These are phyloP conservation scores for Asterella californica DNA, from an alignment of 225 moss, liverwort and hornwort species.

Conservation along the genomic window DNA sequence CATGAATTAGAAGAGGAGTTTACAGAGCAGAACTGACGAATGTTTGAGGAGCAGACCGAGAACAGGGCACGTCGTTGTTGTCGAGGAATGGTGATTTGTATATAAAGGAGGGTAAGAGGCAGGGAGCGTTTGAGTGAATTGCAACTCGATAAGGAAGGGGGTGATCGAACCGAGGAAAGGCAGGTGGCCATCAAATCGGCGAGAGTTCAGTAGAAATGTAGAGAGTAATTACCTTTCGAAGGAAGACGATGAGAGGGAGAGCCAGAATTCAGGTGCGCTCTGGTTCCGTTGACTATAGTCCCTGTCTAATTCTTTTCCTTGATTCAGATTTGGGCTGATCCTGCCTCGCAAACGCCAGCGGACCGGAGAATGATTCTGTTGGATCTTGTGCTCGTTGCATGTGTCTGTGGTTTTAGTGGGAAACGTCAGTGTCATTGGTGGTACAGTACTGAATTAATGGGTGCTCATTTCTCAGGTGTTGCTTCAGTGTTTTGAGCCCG, in stretches of 20 bases:
- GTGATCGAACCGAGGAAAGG: background rate
- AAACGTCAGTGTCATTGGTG: background rate
- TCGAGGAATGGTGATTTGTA: background rate
- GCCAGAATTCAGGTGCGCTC: background rate
- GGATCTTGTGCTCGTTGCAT: background rate
- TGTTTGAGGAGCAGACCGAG: background rate
- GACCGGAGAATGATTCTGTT: no score
- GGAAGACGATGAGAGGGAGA: background rate
- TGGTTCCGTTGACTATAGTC: background rate
- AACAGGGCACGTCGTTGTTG: background rate
- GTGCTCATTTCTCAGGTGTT: background rate
- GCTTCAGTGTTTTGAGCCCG: background rate
- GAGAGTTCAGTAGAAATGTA: background rate
- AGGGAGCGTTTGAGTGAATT: background rate
- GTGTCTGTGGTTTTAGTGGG: background rate
- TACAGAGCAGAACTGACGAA: background rate
- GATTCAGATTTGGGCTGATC: background rate
- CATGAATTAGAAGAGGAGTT: background rate
- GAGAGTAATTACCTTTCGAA: background rate
- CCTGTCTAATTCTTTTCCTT: no score
- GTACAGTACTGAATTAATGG: background rate
- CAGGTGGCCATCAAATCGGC: background rate
- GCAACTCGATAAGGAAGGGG: background rate
- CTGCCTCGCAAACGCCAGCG: no score
- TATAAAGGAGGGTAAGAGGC: background rate